These are phyloP conservation scores for Pulveroboletus frians DNA, from an alignment of 768 basidiomycete species.

Conservation along the genomic window DNA sequence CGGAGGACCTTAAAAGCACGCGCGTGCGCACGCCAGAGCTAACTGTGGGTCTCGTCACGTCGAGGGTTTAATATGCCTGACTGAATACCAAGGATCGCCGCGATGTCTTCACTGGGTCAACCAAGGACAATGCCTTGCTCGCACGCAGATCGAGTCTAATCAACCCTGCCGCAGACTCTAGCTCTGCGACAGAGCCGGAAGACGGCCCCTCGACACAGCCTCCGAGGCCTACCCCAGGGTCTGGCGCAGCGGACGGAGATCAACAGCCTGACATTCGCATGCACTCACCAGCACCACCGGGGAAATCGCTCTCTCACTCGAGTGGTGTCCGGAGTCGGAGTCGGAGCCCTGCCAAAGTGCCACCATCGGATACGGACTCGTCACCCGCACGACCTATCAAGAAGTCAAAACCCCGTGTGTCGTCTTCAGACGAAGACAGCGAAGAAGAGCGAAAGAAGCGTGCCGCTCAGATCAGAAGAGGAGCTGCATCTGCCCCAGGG, in stretches of 20 bases:
- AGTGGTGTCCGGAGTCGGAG: slow-evolving; percentile 22
- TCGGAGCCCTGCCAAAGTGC: slow-evolving; percentile 20
- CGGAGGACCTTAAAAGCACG: slow-evolving; percentile 6
- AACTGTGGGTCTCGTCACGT: slow-evolving; percentile 16
- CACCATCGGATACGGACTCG: slow-evolving; percentile 43
- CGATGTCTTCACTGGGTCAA: slow-evolving; percentile 1
- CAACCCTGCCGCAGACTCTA: slow-evolving; percentile 12
- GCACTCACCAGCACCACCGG: slow-evolving; percentile 21
- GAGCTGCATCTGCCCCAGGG: slow-evolving; percentile 41
- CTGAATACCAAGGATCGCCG: slow-evolving; percentile 13
- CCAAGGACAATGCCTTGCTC: neutral
- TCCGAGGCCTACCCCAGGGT: neutral
- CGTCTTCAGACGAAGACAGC: slow-evolving; percentile 54
- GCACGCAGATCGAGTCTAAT: slow-evolving; percentile 11
- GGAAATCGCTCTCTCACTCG: slow-evolving; percentile 2
- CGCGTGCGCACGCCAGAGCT: slow-evolving; percentile 6
- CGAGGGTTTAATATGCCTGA: slow-evolving; percentile 8
- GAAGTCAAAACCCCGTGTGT: slow-evolving; percentile 34
- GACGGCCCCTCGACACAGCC: slow-evolving; percentile 10
- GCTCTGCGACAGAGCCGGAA: slow-evolving; percentile 30
- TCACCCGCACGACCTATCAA: slow-evolving; percentile 51
- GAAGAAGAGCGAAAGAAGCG: slow-evolving; percentile 47
- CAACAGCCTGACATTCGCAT: slow-evolving; percentile 13
- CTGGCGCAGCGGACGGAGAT: slow-evolving; percentile 5
- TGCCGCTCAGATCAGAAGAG: slow-evolving; percentile 38